phyloP scores from a whole-genome alignment of 768 basidiomycete species.

The Macrocybe gigantea region DNA sequence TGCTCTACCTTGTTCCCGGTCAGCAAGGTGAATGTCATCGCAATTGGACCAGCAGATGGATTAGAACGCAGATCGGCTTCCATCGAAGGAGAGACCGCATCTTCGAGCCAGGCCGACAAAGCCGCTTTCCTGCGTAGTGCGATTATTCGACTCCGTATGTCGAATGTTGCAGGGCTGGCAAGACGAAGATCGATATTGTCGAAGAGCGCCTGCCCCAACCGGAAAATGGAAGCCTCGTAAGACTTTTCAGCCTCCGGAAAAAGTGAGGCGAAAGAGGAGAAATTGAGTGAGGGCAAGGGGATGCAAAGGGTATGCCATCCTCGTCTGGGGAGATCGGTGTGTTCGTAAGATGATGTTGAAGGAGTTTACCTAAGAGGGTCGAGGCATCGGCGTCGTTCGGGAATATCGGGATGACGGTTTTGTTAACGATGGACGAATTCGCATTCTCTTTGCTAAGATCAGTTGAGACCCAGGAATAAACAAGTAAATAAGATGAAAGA shows the following conservation, averaged over 20 bases:
- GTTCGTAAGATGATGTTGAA: conserved; percentile 72
- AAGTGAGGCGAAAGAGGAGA: conserved; percentile 69
- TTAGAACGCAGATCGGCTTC: conserved; percentile 56
- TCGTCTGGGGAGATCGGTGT: conserved; percentile 70
- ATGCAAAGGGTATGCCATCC: conserved; percentile 63
- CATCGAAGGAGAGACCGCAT: conserved; percentile 61
- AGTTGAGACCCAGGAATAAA: conserved; percentile 3
- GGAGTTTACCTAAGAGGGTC: conserved; percentile 50
- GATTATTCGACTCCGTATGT: conserved; percentile 55
- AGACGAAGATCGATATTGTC: conserved; percentile 74
- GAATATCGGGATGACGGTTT: conserved; percentile 42
- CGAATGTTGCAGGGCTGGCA: conserved; percentile 44
- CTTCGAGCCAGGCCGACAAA: conserved; percentile 81
- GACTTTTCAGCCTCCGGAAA: conserved; percentile 69
- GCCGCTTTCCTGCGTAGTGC: conserved; percentile 71
- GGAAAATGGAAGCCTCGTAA: conserved; percentile 76
- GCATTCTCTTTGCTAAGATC: conserved; percentile 42
- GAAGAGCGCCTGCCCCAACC: conserved; percentile 85
- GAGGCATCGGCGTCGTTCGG: conserved; percentile 24
- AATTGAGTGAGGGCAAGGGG: conserved; percentile 59
- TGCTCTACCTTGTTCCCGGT: conserved; percentile 86
- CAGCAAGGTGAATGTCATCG: conserved; percentile 67
- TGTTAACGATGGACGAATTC: conserved; percentile 56
- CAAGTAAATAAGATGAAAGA: neutral
- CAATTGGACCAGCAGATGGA: conserved; percentile 35